phyloP scores from a whole-genome alignment of 1,284 basidiomycete genomes.

The Sphaerobolus stellatus region DNA sequence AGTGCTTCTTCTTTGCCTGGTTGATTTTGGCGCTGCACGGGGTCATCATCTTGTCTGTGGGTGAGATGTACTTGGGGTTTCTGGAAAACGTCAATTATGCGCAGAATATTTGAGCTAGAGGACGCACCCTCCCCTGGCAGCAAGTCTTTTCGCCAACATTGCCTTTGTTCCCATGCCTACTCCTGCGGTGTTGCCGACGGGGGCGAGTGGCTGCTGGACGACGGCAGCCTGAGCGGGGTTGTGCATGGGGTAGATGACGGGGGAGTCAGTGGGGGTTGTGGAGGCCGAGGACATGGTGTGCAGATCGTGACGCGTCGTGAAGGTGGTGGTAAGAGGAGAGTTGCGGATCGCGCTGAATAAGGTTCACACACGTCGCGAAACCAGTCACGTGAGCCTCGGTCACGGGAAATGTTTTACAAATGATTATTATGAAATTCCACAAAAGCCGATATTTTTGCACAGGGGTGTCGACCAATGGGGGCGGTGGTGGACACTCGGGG shows the following conservation, averaged over 20 bases:
- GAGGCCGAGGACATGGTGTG: constrained; percentile 50
- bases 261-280: constrained; percentile 63
- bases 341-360: background rate
- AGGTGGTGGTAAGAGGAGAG: background rate
- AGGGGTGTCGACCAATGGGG: background rate
- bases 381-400: constrained; percentile 9
- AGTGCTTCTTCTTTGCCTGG: constrained; percentile 89
- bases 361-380: constrained; percentile 8
- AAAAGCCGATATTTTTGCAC: background rate
- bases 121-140: constrained; percentile 70
- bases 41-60: constrained; percentile 91
- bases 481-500: background rate
- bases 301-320: no score
- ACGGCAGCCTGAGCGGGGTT: constrained; percentile 79
- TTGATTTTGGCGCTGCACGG: constrained; percentile 87
- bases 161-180: constrained; percentile 82
- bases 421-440: background rate
- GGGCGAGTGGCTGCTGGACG: constrained; percentile 75
- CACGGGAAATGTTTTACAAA: background rate
- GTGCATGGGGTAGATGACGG: constrained; percentile 76
- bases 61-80: constrained; percentile 82
- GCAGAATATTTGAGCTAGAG: no score
- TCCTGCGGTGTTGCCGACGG: constrained; percentile 64
- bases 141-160: constrained; percentile 83
- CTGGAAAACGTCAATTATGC: constrained; percentile 37